A percentile compares a stretch with the other conserved stretches of the same genome.
Conservation (phyloP, 176 grass and related monocot species). For the Hordeum marinum region DNA sequence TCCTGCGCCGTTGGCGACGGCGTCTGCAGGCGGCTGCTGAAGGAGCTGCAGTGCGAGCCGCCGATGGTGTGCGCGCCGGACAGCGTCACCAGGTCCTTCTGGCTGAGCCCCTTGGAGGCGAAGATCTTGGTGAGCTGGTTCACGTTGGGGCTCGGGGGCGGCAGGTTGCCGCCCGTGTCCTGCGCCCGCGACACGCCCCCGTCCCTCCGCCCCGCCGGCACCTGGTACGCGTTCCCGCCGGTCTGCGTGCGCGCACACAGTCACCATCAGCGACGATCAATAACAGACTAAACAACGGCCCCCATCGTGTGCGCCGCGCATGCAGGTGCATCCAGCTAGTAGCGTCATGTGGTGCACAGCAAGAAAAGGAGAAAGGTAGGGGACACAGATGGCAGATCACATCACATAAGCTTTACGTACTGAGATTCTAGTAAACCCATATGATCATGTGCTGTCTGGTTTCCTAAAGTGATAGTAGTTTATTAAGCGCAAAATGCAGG, state of each 20-base stretch:
- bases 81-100: constrained; percentile 73
- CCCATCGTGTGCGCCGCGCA: neutral
- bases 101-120: constrained; percentile 57
- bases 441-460: constrained; percentile 22
- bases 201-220: constrained; percentile 65
- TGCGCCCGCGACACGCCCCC: constrained; percentile 42
- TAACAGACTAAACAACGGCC: neutral
- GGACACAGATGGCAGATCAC: neutral
- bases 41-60: constrained; percentile 72
- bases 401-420: neutral
- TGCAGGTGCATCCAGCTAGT: neutral
- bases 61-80: constrained; percentile 93
- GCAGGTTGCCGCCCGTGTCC: constrained; percentile 65
- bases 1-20: constrained; percentile 41
- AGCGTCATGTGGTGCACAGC: constrained; percentile 24
- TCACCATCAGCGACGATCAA: neutral
- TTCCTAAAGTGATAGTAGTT: constrained; percentile 5
- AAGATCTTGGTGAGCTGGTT: constrained; percentile 62
- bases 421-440: neutral
- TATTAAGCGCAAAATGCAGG: neutral
- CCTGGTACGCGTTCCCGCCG: constrained; percentile 69
- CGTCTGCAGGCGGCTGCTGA: constrained; percentile 50
- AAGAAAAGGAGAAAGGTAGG: neutral
- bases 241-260: constrained; percentile 23
- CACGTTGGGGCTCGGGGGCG: constrained; percentile 43